Percentiles rank a stretch among this genome's conserved stretches.
Evolutionary conservation across 306 rosid species (phyloP).

Genomic region (Cucumis hystrix): DNA sequence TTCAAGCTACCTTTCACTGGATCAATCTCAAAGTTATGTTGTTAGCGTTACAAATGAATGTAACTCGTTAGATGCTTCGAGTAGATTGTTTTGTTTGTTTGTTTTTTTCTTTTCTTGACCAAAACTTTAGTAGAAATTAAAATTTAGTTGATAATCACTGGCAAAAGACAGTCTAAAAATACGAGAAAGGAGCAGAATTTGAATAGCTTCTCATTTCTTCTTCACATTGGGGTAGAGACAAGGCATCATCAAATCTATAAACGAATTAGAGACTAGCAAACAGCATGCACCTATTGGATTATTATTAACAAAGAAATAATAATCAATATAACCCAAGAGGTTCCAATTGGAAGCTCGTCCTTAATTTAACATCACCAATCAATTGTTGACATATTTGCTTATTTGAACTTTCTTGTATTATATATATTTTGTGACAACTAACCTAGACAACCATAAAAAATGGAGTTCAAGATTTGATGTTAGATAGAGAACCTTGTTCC

Average conservation of each 20-base stretch:
- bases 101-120: too few species aligned
- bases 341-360: neutral
- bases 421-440: neutral
- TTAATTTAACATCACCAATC: neutral
- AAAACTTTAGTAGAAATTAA: too few species aligned
- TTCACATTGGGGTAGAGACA: neutral
- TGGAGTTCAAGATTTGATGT: neutral
- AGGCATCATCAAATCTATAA: neutral
- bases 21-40: too few species aligned
- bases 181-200: neutral
- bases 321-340: neutral
- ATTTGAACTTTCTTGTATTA: neutral
- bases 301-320: neutral
- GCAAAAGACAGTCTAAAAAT: neutral
- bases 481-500: neutral
- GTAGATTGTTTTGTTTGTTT: too few species aligned
- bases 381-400: neutral
- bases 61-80: too few species aligned
- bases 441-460: neutral
- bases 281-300: neutral
- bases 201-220: neutral
- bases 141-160: neutral
- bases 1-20: too few species aligned
- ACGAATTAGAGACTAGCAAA: neutral
- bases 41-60: too few species aligned